Evolutionary conservation across 2,329 filamentous ascomycete species (phyloP), one percentile per base, ranked within the genome.

Genomic region (Penicillium janthinellum): DNA sequence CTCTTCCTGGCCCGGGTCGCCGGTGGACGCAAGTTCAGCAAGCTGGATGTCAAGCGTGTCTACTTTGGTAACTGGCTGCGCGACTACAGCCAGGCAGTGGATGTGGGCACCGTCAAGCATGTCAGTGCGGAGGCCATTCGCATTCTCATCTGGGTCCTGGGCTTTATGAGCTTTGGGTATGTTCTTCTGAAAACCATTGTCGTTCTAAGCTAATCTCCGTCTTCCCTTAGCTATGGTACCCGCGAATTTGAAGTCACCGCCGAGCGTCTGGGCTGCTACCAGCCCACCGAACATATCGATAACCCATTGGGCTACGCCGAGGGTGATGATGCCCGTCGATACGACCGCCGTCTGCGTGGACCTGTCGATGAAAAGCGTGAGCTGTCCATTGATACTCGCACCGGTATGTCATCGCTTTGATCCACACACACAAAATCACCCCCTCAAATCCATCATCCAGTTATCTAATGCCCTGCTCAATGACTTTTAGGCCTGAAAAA

Each of bases 61-160:
- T 97, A 97, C 81, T 97, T 97, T 80, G 93, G 93, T 65, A 97
- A 96, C 81, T 96, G 93, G 93, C 86, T 96, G 37, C 86, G 87
- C 57, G 93, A 97, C 78, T 97, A 97, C 78, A 95, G 90, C 55
- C 93, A 97, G 77, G 93, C 92, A 62, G 90, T 96, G 69, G 93
- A 97, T 75, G 91, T 96, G 52, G 93, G 92, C 62, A 96, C 92
- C 4, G 86, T 96, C 78, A 96, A 96, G 80, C 86, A 89, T 69
- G 92, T 97, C 64, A 94, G 90, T 57, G 89, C 91, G 54, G 92
- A 96, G 77, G 92, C 92, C 59, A 96, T 97, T 71, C 89, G 93
- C 37, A 90, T 97, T 51, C 81, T 96, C 14, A 86, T 97, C 57
- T 96, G 90, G 83, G 86, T 97, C 48, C 84, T 97, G 44, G 92